Percentiles rank a stretch among this genome's conserved stretches.
phyloP scores from a whole-genome alignment of 192 early-diverging fungal species.

The Lunasporangiospora selenospora region DNA sequence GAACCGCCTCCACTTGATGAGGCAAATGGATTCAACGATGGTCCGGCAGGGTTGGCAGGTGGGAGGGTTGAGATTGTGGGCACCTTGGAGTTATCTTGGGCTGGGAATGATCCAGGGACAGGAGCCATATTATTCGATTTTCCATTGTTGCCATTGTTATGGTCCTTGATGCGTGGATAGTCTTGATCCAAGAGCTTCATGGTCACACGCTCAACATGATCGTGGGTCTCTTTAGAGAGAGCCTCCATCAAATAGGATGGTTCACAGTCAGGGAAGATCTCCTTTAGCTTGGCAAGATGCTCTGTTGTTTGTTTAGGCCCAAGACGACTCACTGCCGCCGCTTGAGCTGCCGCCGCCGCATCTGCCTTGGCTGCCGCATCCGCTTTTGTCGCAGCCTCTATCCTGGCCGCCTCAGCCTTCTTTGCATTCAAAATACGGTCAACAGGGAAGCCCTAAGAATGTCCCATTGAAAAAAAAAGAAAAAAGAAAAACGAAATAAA shows the following conservation, averaged over 20 bases:
- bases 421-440: constrained; percentile 61
- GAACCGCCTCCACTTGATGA: constrained; percentile 12
- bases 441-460: constrained; percentile 54
- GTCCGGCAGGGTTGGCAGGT: background rate
- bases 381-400: constrained; percentile 15
- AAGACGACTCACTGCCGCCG: constrained; percentile 1
- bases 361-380: constrained; percentile 17
- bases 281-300: constrained; percentile 48
- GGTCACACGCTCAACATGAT: constrained; percentile 63
- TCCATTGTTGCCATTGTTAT: background rate
- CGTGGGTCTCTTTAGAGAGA: constrained; percentile 54
- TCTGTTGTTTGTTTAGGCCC: constrained; percentile 18
- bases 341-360: constrained; percentile 22
- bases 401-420: constrained; percentile 35
- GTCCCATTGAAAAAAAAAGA: background rate
- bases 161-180: constrained; percentile 55
- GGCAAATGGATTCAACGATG: background rate
- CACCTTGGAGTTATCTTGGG: constrained; percentile 12
- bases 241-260: constrained; percentile 58
- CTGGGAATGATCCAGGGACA: constrained; percentile 26
- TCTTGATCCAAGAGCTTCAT: constrained; percentile 62
- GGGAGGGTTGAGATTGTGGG: constrained; percentile 40
- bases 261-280: constrained; percentile 75
- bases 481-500: background rate
- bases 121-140: background rate